A percentile compares a stretch with the other conserved stretches of the same genome.
These are phyloP conservation scores for Serendipita vermifera DNA, from an alignment of 768 basidiomycete genomes.

Conservation along the genomic window DNA sequence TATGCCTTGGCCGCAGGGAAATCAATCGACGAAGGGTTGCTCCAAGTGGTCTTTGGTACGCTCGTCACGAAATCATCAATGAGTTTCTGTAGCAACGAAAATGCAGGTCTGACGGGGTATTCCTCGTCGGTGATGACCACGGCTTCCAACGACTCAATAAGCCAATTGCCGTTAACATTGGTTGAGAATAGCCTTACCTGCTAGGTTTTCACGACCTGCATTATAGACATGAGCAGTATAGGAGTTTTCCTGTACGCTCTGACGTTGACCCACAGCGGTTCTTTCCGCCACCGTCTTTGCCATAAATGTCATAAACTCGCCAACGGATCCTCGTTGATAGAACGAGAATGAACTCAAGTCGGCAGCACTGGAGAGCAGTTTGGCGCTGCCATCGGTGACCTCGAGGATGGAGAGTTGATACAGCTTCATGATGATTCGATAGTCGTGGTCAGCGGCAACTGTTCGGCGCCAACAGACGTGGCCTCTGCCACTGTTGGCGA, in stretches of 20 bases:
- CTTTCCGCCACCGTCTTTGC: constrained; percentile 84
- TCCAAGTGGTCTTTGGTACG: constrained; percentile 57
- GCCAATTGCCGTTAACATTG: constrained; percentile 10
- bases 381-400: constrained; percentile 50
- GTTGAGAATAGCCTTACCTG: constrained; percentile 39
- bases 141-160: constrained; percentile 31
- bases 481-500: not conserved
- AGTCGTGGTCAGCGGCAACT: constrained; percentile 6
- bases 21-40: constrained; percentile 51
- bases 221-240: constrained; percentile 93
- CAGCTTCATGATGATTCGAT: constrained; percentile 61
- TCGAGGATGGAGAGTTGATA: constrained; percentile 65
- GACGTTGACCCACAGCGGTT: constrained; percentile 75
- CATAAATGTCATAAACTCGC: constrained; percentile 90
- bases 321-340: constrained; percentile 77
- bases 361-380: constrained; percentile 49
- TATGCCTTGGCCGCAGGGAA: constrained; percentile 69
- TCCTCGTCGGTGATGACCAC: constrained; percentile 91
- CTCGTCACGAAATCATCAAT: constrained; percentile 83
- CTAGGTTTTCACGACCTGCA: constrained; percentile 70
- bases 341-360: constrained; percentile 90
- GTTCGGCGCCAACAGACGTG: constrained; percentile 8
- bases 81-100: constrained; percentile 84
- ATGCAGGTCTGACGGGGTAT: constrained; percentile 92
- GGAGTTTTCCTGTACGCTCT: constrained; percentile 87